phyloP scores from a whole-genome alignment of 306 rosid species.

The barrel medic (Medicago truncatula) region MtrunA17r5.0-ANR NC_053045.1:52885501-52886000 shows the following conservation, averaged over 20 bases:
- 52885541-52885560: slow-evolving; percentile 8
- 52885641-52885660: slow-evolving; percentile 90
- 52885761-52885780: slow-evolving; percentile 31
- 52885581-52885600: slow-evolving; percentile 83
- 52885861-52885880: slow-evolving; percentile 84
- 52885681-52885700: slow-evolving; percentile 60
- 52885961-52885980: slow-evolving; percentile 6
- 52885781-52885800: slow-evolving; percentile 43
- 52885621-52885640: slow-evolving; percentile 99
- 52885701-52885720: slow-evolving; percentile 71
- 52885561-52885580: slow-evolving; percentile 65
- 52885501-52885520: slow-evolving; percentile 15
- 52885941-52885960: slow-evolving; percentile 26
- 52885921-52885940: slow-evolving; percentile 88
- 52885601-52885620: slow-evolving; percentile 83
- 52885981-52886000: slow-evolving; percentile 25
- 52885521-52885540: slow-evolving; percentile 13
- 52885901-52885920: slow-evolving; percentile 73
- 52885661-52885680: slow-evolving; percentile 80
- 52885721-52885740: slow-evolving; percentile 79
- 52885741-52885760: slow-evolving; percentile 29
- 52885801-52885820: slow-evolving; percentile 78
- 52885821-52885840: slow-evolving; percentile 78
- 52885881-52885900: slow-evolving; percentile 66
- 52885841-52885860: slow-evolving; percentile 80